Evolutionary conservation across 169 alveolate genomes (phyloP).

Genomic region (Perkinsus marinus): DNA sequence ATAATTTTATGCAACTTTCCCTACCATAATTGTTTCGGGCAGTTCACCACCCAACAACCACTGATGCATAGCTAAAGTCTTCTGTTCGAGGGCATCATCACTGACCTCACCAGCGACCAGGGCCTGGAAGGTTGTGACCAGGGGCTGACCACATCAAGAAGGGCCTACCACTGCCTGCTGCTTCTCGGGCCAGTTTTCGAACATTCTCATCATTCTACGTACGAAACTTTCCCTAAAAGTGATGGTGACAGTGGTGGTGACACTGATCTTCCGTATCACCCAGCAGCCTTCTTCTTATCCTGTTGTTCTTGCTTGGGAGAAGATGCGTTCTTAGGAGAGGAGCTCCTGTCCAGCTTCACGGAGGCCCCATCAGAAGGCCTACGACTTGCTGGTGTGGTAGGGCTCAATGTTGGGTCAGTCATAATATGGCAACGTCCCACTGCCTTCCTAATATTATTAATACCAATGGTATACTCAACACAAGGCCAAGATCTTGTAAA

Average conservation of each 20-base stretch:
- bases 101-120: background rate
- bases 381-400: background rate
- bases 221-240: background rate
- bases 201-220: background rate
- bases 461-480: too few relatives aligned
- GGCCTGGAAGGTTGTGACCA: background rate
- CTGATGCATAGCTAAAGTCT: background rate
- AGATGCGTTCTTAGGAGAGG: background rate
- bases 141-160: background rate
- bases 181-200: background rate
- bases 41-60: background rate
- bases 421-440: background rate
- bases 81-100: background rate
- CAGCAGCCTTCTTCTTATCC: background rate
- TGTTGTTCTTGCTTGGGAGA: background rate
- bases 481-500: background rate
- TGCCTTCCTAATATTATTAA: too few relatives aligned
- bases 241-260: background rate
- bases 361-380: background rate
- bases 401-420: background rate
- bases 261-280: background rate
- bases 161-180: background rate
- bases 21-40: background rate
- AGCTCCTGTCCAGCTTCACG: background rate
- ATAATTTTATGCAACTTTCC: background rate